Percentiles rank a stretch among this genome's conserved stretches.
Conservation (phyloP, 2,329 filamentous ascomycete genomes). For the Fusarium drepaniforme region DNA sequence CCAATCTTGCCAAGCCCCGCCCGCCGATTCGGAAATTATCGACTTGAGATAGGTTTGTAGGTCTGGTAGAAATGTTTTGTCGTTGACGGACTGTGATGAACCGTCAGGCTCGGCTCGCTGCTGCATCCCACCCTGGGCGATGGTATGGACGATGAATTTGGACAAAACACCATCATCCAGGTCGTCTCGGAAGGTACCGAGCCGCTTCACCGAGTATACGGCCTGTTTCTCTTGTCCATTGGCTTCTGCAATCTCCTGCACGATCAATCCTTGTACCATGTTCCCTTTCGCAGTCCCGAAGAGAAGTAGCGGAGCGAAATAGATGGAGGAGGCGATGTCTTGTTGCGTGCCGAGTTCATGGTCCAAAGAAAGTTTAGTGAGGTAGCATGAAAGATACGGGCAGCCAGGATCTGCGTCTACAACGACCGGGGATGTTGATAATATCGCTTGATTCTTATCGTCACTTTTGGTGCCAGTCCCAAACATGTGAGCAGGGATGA, state of each 20-base stretch:
- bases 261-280: not conserved
- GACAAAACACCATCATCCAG: not conserved
- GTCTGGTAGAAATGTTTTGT: not conserved
- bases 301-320: not conserved
- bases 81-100: not conserved
- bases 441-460: not conserved
- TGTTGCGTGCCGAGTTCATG: not conserved
- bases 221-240: not conserved
- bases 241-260: not conserved
- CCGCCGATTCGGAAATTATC: not conserved
- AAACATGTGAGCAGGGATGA: not conserved
- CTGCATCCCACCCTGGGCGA: not conserved
- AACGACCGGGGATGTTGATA: not conserved
- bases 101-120: not conserved
- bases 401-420: not conserved
- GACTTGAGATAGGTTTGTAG: not conserved
- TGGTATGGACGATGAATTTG: not conserved
- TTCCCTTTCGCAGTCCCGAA: not conserved
- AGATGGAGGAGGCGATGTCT: not conserved
- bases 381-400: not conserved
- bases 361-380: not conserved
- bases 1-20: not conserved
- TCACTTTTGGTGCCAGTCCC: not conserved
- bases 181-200: not conserved
- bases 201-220: not conserved